Conservation (phyloP, 306 rosid genomes). For the Senna tora region DNA sequence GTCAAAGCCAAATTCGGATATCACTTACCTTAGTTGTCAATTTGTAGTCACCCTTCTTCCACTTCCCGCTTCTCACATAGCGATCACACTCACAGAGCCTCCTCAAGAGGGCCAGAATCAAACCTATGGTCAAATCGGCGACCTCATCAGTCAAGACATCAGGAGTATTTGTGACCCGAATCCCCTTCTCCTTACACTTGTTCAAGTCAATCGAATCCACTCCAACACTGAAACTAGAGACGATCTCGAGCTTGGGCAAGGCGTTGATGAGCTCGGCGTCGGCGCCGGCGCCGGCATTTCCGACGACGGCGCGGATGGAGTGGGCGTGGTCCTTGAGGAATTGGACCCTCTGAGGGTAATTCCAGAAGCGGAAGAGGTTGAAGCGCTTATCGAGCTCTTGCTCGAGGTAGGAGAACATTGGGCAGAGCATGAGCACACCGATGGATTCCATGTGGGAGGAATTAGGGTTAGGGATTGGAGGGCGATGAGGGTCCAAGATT, state of each 20-base stretch:
- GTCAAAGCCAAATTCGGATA: neutral
- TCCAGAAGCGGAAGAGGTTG: slow-evolving; percentile 57
- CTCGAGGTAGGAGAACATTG: slow-evolving; percentile 50
- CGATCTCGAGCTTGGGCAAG: slow-evolving; percentile 59
- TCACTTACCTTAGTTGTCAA: slow-evolving; percentile 56
- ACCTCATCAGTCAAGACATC: slow-evolving; percentile 69
- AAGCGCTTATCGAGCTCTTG: slow-evolving; percentile 62
- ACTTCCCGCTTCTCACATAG: slow-evolving; percentile 56
- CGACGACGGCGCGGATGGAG: slow-evolving; percentile 58
- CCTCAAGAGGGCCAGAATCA: slow-evolving; percentile 56
- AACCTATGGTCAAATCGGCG: slow-evolving; percentile 60
- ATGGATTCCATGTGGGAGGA: slow-evolving; percentile 36
- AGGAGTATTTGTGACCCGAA: slow-evolving; percentile 65
- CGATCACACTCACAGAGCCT: slow-evolving; percentile 59
- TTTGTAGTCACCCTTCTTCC: slow-evolving; percentile 59
- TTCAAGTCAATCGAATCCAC: slow-evolving; percentile 58
- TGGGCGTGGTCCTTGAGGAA: slow-evolving; percentile 47
- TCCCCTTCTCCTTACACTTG: slow-evolving; percentile 59
- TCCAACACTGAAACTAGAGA: slow-evolving; percentile 61
- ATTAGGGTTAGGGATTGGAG: neutral
- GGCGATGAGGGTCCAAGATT: neutral
- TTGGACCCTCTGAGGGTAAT: slow-evolving; percentile 37
- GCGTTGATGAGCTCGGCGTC: slow-evolving; percentile 53
- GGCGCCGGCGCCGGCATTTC: slow-evolving; percentile 40
- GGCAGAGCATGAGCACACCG: slow-evolving; percentile 49